Evolutionary conservation across 2,329 filamentous ascomycete genomes (phyloP), one percentile per base, ranked within the genome.

Genomic region (Tolypocladium amazonense): DNA sequence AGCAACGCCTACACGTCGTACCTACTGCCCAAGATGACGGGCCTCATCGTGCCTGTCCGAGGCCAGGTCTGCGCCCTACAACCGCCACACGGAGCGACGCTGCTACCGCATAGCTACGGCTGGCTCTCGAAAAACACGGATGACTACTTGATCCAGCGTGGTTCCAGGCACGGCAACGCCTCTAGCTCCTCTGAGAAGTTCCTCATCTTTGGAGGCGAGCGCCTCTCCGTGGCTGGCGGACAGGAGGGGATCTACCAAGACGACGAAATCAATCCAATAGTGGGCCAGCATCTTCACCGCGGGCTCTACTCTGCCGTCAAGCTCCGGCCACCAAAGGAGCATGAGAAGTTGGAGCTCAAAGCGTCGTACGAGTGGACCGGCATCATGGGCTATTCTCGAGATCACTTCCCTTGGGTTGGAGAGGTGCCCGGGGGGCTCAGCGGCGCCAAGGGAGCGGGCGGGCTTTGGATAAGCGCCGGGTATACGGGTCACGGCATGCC

Each of bases 1-100:
- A 93, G 88, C 0, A 96, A 96, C 69, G 92, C 79, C 4, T 95
- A 96, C 72, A 92, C 90, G 0, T 90, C 89, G 1, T 81, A 86
- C 62, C 78, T 96, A 4, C 75, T 93, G 1, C 89, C 89, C 0
- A 69, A 76, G 39, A 87, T 93, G 65, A 77, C 82, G 11, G 83
- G 86, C 63, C 78, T 92, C 11, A 88, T 96, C 63, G 83, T 92
- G 2, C 92, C 92, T 0, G 86, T 89, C 2, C 79, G 89, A 30
- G 91, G 89, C 1, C 86, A 92, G 68, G 85, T 92, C 74, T 82
- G 81, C 50, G 82, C 87, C 0, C 78, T 92, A 25, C 66, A 79
- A 4, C 87, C 88, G 6, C 84, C 86, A 0, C 60, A 66, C 27
- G 69, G 69, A 4, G 64, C 64, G 39, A 60, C 68, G 7, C 61